A percentile compares a stretch with the other conserved stretches of the same genome.
These are phyloP conservation scores for Cercis canadensis DNA, from an alignment of 306 rosid species.

Conservation along the genomic window DNA sequence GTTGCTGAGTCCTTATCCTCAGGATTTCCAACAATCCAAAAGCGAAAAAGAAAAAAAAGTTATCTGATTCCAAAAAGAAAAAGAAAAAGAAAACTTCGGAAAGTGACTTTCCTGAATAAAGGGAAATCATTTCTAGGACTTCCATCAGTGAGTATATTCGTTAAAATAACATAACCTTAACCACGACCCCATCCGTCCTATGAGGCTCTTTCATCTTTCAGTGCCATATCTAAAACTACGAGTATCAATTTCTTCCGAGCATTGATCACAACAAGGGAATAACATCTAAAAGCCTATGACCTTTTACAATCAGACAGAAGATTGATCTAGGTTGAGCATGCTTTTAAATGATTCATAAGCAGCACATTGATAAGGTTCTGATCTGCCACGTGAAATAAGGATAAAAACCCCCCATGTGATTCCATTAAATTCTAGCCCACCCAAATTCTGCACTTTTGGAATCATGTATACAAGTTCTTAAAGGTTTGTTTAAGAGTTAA, in stretches of 20 bases:
- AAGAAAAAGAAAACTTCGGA: constrained; percentile 17
- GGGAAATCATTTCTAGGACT: constrained; percentile 3
- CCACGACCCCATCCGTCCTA: too few relatives aligned
- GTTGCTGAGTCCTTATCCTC: constrained; percentile 27
- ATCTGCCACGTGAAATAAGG: not conserved
- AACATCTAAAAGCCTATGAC: constrained; percentile 6
- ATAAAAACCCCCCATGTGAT: constrained; percentile 11
- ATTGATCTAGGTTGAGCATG: not conserved
- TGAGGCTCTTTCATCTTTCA: not conserved
- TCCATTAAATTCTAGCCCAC: constrained; percentile 20
- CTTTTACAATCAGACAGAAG: constrained; percentile 10
- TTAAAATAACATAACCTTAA: not conserved
- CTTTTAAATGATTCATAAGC: not conserved
- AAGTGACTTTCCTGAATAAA: constrained; percentile 11
- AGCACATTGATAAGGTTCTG: constrained; percentile 28
- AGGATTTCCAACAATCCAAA: constrained; percentile 27
- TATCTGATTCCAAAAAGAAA: constrained; percentile 1
- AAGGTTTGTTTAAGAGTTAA: too few relatives aligned
- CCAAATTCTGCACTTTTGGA: too few relatives aligned
- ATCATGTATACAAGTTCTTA: too few relatives aligned
- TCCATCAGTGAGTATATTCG: constrained; percentile 26
- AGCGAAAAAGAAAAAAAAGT: not conserved
- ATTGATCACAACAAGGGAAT: constrained; percentile 1
- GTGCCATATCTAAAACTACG: not conserved
- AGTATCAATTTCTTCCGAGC: too few relatives aligned